These are phyloP conservation scores for Areca catechu DNA, from an alignment of 176 grass and related monocot genomes.

Conservation along the genomic window DNA sequence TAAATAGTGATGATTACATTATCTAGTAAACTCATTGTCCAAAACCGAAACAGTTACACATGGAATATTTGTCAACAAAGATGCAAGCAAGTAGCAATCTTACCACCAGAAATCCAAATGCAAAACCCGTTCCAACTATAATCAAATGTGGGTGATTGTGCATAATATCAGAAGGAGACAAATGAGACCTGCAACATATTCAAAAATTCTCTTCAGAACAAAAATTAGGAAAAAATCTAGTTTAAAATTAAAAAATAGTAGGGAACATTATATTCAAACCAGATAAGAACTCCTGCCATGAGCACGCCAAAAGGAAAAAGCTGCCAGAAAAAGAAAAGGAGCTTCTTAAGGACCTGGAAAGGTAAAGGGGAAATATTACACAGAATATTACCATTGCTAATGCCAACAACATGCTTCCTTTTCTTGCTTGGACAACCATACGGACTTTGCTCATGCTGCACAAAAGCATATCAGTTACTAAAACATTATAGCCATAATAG, in stretches of 20 bases:
- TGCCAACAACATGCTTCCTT: slow-evolving; percentile 77
- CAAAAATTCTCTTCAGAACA: too few relatives aligned
- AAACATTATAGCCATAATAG: background rate
- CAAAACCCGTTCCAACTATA: slow-evolving; percentile 89
- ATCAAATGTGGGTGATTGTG: slow-evolving; percentile 86
- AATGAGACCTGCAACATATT: slow-evolving; percentile 41
- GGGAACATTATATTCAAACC: slow-evolving; percentile 43
- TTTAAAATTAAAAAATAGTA: background rate
- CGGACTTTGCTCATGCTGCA: slow-evolving; percentile 76
- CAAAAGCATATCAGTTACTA: background rate
- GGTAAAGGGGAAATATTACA: background rate
- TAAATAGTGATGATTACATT: background rate
- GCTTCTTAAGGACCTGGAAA: slow-evolving; percentile 12
- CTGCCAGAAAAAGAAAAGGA: slow-evolving; percentile 35
- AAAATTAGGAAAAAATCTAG: background rate
- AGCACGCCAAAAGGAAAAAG: slow-evolving; percentile 67
- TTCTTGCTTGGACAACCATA: slow-evolving; percentile 65
- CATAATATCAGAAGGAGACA: slow-evolving; percentile 91
- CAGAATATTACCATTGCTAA: slow-evolving; percentile 69
- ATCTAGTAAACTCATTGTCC: background rate
- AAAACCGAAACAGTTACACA: background rate
- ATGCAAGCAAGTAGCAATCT: slow-evolving; percentile 15
- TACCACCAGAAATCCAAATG: slow-evolving; percentile 94
- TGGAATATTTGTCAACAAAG: slow-evolving; percentile 11
- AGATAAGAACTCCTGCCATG: slow-evolving; percentile 65